Percentiles rank a stretch among this genome's conserved stretches.
Evolutionary conservation across 2,329 filamentous ascomycete species (phyloP).

Genomic region (Talaromyces sp.): DNA sequence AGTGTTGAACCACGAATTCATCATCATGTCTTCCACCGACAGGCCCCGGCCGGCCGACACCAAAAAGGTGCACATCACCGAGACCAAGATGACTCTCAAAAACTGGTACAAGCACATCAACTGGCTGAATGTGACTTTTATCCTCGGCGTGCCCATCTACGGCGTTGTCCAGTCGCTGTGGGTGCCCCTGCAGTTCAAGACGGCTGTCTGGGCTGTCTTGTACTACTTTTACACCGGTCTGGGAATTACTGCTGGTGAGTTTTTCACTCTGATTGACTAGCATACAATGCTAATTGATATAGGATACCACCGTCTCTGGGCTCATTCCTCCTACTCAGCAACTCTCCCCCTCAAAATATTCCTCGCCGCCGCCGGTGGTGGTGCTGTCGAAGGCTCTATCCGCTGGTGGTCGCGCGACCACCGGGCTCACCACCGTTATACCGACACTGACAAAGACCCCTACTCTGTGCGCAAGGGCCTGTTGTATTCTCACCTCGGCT

Average conservation of each 20-base stretch:
- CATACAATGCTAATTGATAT: constrained; percentile 13
- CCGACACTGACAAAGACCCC: constrained; percentile 86
- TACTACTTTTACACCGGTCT: constrained; percentile 83
- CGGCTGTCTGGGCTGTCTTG: constrained; percentile 63
- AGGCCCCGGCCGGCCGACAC: constrained; percentile 33
- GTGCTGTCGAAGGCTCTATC: constrained; percentile 78
- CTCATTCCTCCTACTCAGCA: constrained; percentile 78
- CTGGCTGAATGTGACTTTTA: constrained; percentile 83
- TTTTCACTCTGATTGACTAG: background rate
- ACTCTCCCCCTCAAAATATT: constrained; percentile 71
- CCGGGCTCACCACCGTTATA: constrained; percentile 84
- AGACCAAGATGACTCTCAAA: constrained; percentile 68
- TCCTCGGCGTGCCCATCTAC: constrained; percentile 67
- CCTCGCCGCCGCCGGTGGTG: constrained; percentile 73
- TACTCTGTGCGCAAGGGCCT: constrained; percentile 88
- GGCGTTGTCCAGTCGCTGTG: constrained; percentile 71
- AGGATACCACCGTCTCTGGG: constrained; percentile 79
- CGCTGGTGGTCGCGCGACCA: constrained; percentile 87
- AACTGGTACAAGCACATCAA: constrained; percentile 94
- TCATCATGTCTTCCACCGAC: constrained; percentile 30
- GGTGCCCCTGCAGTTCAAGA: constrained; percentile 68
- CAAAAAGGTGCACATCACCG: constrained; percentile 80
- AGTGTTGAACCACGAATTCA: background rate
- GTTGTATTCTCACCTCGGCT: constrained; percentile 76
- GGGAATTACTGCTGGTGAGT: constrained; percentile 69